phyloP scores from a whole-genome alignment of 176 grass and related monocot genomes.

The Triticum urartu region DNA sequence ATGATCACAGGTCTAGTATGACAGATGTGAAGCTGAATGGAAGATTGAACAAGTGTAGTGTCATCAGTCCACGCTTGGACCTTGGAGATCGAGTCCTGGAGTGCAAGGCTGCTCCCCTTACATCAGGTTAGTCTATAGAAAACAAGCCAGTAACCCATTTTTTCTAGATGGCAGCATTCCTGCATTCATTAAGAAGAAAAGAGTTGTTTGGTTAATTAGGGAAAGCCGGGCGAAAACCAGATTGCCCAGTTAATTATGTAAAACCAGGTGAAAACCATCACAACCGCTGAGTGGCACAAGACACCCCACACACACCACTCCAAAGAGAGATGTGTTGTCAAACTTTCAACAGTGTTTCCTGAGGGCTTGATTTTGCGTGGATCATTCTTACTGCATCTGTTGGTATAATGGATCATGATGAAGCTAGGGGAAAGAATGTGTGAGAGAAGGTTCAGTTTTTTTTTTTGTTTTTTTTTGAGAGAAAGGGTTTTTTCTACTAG shows the following conservation, averaged over 20 bases:
- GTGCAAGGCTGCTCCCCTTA: slow-evolving; percentile 14
- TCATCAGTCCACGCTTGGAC: slow-evolving; percentile 33
- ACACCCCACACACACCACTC: no score
- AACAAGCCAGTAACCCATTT: not conserved
- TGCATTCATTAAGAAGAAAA: no score
- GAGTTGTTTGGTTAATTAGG: no score
- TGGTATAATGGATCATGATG: slow-evolving; percentile 30
- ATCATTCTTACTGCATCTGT: not conserved
- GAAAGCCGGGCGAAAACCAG: no score
- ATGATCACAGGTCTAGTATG: slow-evolving; percentile 26
- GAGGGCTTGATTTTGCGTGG: not conserved
- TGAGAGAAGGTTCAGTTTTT: slow-evolving; percentile 12
- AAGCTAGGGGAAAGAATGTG: slow-evolving; percentile 21
- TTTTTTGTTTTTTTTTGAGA: not conserved
- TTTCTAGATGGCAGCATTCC: no score
- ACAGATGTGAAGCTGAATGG: slow-evolving; percentile 36
- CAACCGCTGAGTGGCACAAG: no score
- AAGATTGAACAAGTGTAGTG: slow-evolving; percentile 29
- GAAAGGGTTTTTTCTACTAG: no score
- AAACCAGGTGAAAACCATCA: no score
- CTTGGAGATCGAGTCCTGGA: slow-evolving; percentile 43
- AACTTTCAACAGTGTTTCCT: not conserved
- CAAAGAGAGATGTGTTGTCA: not conserved
- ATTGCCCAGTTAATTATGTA: no score
- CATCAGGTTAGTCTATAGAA: slow-evolving; percentile 7